Evolutionary conservation across 2,329 filamentous ascomycete species (phyloP).

Genomic region (Fusarium sp.): DNA sequence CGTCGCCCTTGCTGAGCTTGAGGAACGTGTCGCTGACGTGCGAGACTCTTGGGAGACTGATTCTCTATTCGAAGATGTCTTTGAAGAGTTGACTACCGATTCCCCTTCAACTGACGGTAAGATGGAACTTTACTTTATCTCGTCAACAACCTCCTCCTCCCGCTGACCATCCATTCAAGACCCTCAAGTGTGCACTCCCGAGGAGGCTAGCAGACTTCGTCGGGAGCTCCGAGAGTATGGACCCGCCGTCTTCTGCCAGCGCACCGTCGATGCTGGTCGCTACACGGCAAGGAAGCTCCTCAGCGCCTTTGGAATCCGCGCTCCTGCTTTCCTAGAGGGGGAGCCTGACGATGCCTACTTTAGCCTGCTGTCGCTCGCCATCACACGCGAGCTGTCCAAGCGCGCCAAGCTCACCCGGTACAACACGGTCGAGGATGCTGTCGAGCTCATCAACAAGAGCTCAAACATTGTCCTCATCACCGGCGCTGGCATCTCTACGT

Average conservation of each 20-base stretch:
- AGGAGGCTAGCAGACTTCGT: slow-evolving; percentile 73
- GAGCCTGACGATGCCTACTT: slow-evolving; percentile 73
- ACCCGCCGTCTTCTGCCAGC: slow-evolving; percentile 76
- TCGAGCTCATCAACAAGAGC: slow-evolving; percentile 73
- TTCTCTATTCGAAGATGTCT: slow-evolving; percentile 68
- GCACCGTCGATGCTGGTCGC: slow-evolving; percentile 71
- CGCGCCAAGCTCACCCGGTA: slow-evolving; percentile 79
- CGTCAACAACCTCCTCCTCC: slow-evolving; percentile 8
- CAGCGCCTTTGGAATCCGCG: slow-evolving; percentile 81
- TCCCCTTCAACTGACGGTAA: slow-evolving; percentile 56
- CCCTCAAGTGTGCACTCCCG: slow-evolving; percentile 66
- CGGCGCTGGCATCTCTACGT: slow-evolving; percentile 95
- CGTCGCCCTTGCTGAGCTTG: slow-evolving; percentile 55
- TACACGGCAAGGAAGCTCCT: slow-evolving; percentile 84
- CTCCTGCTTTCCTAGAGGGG: slow-evolving; percentile 76
- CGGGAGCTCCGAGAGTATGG: slow-evolving; percentile 77
- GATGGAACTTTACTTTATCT: slow-evolving; percentile 37
- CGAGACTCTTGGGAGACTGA: slow-evolving; percentile 68
- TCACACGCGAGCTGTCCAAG: slow-evolving; percentile 81
- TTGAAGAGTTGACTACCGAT: slow-evolving; percentile 66
- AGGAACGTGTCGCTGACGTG: slow-evolving; percentile 60
- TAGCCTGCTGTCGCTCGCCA: slow-evolving; percentile 75
- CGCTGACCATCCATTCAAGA: slow-evolving; percentile 38
- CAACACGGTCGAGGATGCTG: slow-evolving; percentile 89
- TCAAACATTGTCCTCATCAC: slow-evolving; percentile 93